Evolutionary conservation across 176 grass and related monocot genomes (phyloP).

Genomic region (Rhynchospora tenuis): DNA sequence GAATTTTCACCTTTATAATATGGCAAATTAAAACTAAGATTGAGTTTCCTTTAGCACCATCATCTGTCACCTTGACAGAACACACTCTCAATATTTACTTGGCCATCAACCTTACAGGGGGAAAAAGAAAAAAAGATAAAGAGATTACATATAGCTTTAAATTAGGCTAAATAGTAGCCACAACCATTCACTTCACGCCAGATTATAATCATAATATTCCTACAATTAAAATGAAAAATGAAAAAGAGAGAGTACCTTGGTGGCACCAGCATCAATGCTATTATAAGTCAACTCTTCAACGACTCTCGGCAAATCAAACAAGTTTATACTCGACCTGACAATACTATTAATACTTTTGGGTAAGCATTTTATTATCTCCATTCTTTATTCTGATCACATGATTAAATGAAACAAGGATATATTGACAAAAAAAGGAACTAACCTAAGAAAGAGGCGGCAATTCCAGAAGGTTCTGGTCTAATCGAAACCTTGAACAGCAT

Average conservation of each 20-base stretch:
- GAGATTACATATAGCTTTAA: background rate
- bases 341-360: conserved; percentile 48
- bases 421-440: background rate
- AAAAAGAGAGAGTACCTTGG: conserved; percentile 38
- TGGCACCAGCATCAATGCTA: conserved; percentile 65
- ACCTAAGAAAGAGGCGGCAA: conserved; percentile 68
- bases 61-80: conserved; percentile 81
- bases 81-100: conserved; percentile 58
- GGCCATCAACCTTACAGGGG: conserved; percentile 76
- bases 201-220: background rate
- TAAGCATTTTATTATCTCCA: conserved; percentile 62
- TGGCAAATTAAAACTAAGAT: conserved; percentile 38
- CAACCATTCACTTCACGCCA: background rate
- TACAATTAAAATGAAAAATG: background rate
- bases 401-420: too few relatives aligned
- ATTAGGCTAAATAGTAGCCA: background rate
- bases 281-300: conserved; percentile 90
- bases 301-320: conserved; percentile 70
- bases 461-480: conserved; percentile 52
- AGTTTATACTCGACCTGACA: conserved; percentile 53
- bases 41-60: conserved; percentile 40
- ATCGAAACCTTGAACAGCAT: conserved; percentile 43
- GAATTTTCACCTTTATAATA: conserved; percentile 66
- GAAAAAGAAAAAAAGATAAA: conserved; percentile 11
- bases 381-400: conserved; percentile 14